A percentile compares a stretch with the other conserved stretches of the same genome.
Conservation (phyloP, 805 yeast species). For the Candida chilensis region DNA sequence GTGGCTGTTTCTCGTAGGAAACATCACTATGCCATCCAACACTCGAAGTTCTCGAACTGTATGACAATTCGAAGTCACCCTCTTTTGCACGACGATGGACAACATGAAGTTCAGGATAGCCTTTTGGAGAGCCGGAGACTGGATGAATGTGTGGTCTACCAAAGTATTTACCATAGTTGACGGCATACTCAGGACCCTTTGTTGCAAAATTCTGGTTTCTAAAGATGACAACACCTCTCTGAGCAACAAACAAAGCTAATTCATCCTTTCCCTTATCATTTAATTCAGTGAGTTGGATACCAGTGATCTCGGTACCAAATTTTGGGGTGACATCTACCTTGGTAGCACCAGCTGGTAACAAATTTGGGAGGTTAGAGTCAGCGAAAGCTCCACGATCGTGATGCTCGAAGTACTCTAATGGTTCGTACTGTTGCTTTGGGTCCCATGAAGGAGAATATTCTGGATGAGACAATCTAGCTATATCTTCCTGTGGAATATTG, state of each 20-base stretch:
- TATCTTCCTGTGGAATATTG: conserved; percentile 29
- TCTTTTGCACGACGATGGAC: conserved; percentile 43
- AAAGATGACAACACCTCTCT: conserved; percentile 37
- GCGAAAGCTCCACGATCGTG: conserved; percentile 48
- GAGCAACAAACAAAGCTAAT: conserved; percentile 35
- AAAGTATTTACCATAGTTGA: too few relatives aligned
- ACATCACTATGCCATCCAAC: conserved; percentile 79
- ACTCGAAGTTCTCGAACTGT: too few relatives aligned
- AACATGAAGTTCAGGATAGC: conserved; percentile 51
- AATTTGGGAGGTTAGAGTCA: conserved; percentile 3
- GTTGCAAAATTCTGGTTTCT: conserved; percentile 31
- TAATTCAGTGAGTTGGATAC: conserved; percentile 32
- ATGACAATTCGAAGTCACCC: conserved; percentile 20
- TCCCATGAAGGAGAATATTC: conserved; percentile 66
- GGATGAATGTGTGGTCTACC: conserved; percentile 72
- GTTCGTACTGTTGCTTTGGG: conserved; percentile 42
- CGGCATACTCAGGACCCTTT: conserved; percentile 29
- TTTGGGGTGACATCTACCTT: conserved; percentile 27
- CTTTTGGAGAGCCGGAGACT: conserved; percentile 60
- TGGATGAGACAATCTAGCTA: conserved; percentile 28
- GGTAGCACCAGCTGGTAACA: conserved; percentile 15
- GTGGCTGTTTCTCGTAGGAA: conserved; percentile 65
- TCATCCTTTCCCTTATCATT: conserved; percentile 43
- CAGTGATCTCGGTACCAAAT: conserved; percentile 29
- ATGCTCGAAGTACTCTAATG: conserved; percentile 45